Conservation (phyloP, 768 basidiomycete species). For the Saitozyma podzolica region DNA sequence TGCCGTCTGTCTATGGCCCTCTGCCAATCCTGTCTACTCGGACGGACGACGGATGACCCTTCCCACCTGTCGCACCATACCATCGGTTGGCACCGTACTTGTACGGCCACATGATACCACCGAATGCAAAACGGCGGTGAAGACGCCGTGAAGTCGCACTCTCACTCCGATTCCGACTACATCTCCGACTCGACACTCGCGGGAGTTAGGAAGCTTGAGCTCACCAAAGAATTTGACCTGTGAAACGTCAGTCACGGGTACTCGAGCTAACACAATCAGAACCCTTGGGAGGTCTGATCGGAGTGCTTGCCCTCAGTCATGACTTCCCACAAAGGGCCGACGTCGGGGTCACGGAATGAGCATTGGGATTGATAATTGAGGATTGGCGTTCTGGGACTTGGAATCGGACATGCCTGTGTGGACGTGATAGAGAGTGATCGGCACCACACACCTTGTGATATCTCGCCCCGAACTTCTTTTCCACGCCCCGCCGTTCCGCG, state of each 20-base stretch:
- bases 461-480: slow-evolving; percentile 66
- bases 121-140: too few species aligned
- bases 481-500: slow-evolving; percentile 46
- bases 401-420: neutral
- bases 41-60: slow-evolving; percentile 1
- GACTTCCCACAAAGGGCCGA: too few species aligned
- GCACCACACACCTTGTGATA: slow-evolving; percentile 68
- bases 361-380: too few species aligned
- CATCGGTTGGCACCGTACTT: slow-evolving; percentile 3
- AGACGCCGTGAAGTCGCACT: too few species aligned
- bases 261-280: too few species aligned
- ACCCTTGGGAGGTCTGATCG: too few species aligned
- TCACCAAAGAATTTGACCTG: slow-evolving; percentile 86
- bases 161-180: too few species aligned
- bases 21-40: slow-evolving; percentile 1
- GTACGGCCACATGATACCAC: neutral
- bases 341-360: too few species aligned
- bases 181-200: too few species aligned
- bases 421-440: neutral
- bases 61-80: slow-evolving; percentile 6
- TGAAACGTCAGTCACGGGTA: too few species aligned
- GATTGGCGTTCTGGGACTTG: neutral
- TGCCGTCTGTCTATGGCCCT: neutral
- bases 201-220: slow-evolving; percentile 34
- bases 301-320: too few species aligned